Percentiles rank a stretch among this genome's conserved stretches.
phyloP scores from a whole-genome alignment of 2,329 filamentous ascomycete genomes.

The Moelleriella libera region DNA sequence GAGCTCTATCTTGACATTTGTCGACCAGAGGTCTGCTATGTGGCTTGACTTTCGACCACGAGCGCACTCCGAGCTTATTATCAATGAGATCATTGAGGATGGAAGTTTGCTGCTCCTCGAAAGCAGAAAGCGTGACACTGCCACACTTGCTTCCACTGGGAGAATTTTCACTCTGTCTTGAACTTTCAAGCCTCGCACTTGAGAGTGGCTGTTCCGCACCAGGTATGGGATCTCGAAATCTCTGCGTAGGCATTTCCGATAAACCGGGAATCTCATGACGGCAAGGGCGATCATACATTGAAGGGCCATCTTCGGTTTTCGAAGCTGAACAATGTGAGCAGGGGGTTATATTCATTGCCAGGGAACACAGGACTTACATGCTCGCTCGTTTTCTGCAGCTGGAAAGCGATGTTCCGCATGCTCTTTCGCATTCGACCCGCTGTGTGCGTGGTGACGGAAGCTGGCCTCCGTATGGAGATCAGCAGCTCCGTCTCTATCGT shows the following conservation, averaged over 20 bases:
- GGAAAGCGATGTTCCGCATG: neutral
- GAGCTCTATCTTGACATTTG: neutral
- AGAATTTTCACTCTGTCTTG: constrained; percentile 6
- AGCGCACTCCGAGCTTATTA: constrained; percentile 8
- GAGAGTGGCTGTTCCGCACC: neutral
- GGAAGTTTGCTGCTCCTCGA: constrained; percentile 25
- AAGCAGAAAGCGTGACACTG: constrained; percentile 15
- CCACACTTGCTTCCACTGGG: constrained; percentile 17
- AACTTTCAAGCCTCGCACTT: constrained; percentile 4
- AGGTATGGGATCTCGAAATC: constrained; percentile 3
- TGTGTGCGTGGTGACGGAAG: neutral
- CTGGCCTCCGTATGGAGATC: neutral
- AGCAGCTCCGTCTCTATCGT: no score
- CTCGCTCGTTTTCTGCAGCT: neutral
- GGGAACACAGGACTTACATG: neutral
- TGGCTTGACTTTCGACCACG: neutral
- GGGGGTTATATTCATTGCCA: neutral
- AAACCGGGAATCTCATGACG: neutral
- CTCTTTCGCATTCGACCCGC: neutral
- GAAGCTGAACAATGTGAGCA: constrained; percentile 1
- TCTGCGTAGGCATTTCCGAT: neutral
- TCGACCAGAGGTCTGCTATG: neutral
- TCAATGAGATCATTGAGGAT: constrained; percentile 23
- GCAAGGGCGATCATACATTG: constrained; percentile 28
- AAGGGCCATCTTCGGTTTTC: constrained; percentile 15